phyloP scores from a whole-genome alignment of 768 basidiomycete species.

The Lentinula aciculospora region DNA sequence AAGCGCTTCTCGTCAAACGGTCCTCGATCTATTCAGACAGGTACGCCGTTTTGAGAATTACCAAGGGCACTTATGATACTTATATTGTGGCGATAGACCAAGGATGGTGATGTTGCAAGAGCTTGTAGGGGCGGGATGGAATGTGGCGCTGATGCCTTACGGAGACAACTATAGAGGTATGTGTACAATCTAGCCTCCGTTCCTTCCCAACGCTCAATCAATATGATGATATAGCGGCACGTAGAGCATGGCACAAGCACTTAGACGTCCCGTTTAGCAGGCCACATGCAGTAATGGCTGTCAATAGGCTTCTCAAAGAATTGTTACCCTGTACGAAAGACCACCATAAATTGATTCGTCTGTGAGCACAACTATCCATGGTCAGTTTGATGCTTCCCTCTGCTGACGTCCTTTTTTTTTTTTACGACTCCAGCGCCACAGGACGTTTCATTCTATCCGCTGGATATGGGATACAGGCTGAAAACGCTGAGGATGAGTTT shows the following conservation, averaged over 20 bases:
- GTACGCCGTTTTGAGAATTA: not conserved
- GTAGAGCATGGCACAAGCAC: constrained; percentile 1
- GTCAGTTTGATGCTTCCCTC: too few species aligned
- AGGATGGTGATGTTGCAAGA: constrained; percentile 3
- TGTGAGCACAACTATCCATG: not conserved
- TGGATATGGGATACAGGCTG: constrained; percentile 6
- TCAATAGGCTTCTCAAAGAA: not conserved
- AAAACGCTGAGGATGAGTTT: constrained; percentile 3
- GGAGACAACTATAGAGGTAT: not conserved
- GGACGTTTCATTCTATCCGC: constrained; percentile 4
- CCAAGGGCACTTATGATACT: too few species aligned
- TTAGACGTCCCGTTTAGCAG: constrained; percentile 3
- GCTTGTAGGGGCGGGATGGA: constrained; percentile 1
- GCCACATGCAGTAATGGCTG: constrained; percentile 1
- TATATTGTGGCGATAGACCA: not conserved
- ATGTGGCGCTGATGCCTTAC: constrained; percentile 1
- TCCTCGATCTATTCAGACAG: constrained; percentile 15
- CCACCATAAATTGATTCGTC: constrained; percentile 1
- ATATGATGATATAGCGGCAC: not conserved
- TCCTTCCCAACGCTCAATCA: not conserved
- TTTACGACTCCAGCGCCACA: constrained; percentile 1
- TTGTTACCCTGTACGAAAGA: not conserved
- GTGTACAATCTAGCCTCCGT: not conserved
- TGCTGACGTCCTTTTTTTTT: too few species aligned
- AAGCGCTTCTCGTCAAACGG: constrained; percentile 12